These are phyloP conservation scores for Colletotrichum noveboracense DNA, from an alignment of 2,329 filamentous ascomycete genomes.

Conservation along the genomic window DNA sequence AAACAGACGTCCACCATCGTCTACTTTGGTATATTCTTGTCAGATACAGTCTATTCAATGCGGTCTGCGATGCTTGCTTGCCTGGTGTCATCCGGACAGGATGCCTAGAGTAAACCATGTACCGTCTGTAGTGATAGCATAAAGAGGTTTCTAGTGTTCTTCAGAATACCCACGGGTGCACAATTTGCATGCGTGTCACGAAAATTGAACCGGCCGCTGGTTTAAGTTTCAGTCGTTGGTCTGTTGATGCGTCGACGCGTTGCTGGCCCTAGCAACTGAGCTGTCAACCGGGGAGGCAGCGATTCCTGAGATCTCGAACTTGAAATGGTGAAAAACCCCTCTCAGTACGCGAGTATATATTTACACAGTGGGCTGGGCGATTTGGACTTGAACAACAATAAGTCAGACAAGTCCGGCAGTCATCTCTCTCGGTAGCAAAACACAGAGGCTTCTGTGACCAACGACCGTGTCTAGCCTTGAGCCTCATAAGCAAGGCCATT, in stretches of 20 bases:
- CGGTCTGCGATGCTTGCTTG: background rate
- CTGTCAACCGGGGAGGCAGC: too few species aligned
- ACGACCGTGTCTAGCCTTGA: too few species aligned
- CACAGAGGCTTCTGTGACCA: too few species aligned
- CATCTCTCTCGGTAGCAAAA: too few species aligned
- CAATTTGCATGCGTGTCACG: background rate
- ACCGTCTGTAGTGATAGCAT: background rate
- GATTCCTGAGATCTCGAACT: background rate
- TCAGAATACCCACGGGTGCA: too few species aligned
- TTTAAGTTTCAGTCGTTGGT: background rate
- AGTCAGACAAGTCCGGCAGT: too few species aligned
- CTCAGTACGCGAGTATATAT: too few species aligned
- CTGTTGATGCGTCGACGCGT: background rate
- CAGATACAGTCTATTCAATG: fast-evolving
- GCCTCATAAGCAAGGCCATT: too few species aligned
- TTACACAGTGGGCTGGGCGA: too few species aligned
- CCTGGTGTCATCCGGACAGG: fast-evolving
- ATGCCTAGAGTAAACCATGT: fast-evolving
- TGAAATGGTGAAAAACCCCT: background rate
- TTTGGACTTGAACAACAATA: too few species aligned
- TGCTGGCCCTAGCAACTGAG: background rate
- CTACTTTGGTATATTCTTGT: background rate
- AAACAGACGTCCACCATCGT: background rate
- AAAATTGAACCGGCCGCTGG: background rate
- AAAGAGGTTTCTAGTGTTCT: background rate